phyloP scores from a whole-genome alignment of 164 flowering plant genomes.

The Macadamia integrifolia region DNA sequence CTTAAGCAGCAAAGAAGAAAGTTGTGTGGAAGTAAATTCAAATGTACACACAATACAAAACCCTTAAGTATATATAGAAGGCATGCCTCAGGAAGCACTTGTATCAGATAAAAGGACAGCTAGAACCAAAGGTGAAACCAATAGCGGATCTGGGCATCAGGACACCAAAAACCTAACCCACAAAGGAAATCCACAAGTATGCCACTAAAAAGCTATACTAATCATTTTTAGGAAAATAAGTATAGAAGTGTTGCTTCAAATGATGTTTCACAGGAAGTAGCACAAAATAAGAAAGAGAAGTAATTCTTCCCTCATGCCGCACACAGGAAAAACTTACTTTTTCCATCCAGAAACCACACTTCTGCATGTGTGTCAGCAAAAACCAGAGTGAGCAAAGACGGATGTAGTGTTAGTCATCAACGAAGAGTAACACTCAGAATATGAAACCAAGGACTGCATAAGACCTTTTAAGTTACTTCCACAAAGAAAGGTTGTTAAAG shows the following conservation, averaged over 20 bases:
- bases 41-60: constrained; percentile 4
- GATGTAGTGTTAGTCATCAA: constrained; percentile 19
- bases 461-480: constrained; percentile 10
- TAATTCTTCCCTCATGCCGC: constrained; percentile 22
- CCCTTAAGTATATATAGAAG: neutral
- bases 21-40: neutral
- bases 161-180: constrained; percentile 18
- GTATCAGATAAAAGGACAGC: constrained; percentile 1
- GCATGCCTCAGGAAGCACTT: constrained; percentile 1
- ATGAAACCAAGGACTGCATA: constrained; percentile 4
- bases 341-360: constrained; percentile 28
- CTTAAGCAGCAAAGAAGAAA: neutral
- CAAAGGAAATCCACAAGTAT: constrained; percentile 20
- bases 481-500: constrained; percentile 8
- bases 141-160: constrained; percentile 14
- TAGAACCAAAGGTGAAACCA: constrained; percentile 9
- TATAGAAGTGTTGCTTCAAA: constrained; percentile 29
- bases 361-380: constrained; percentile 15
- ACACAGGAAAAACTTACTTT: constrained; percentile 47
- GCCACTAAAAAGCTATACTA: constrained; percentile 21
- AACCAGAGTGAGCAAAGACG: constrained; percentile 9
- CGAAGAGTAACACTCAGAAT: constrained; percentile 3
- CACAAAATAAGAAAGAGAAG: constrained; percentile 20
- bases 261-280: constrained; percentile 23
- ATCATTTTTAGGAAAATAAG: constrained; percentile 27